These are phyloP conservation scores for Pseudogymnoascus verrucosus DNA, from an alignment of 2,329 filamentous ascomycete genomes.

Conservation along the genomic window DNA sequence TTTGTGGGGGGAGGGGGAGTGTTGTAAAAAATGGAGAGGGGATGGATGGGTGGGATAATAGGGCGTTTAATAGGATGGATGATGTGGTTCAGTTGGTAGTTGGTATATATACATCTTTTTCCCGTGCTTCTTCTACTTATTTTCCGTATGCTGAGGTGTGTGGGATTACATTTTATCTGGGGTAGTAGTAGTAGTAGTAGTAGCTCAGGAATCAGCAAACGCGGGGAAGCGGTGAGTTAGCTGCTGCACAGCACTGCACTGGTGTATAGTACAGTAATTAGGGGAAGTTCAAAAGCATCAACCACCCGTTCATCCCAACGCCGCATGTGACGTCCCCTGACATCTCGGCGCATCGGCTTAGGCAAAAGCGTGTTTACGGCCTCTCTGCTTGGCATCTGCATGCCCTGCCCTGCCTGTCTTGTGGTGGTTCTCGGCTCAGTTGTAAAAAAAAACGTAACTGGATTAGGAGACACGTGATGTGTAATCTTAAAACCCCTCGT, in stretches of 20 bases:
- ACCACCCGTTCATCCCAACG: no score
- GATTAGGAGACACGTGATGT: neutral
- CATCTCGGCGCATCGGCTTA: neutral
- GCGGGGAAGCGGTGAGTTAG: no score
- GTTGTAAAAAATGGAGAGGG: neutral
- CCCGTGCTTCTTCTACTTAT: neutral
- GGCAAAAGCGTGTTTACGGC: neutral
- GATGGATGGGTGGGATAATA: neutral
- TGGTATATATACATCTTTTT: neutral
- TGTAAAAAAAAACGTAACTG: no score
- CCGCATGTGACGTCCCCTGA: neutral
- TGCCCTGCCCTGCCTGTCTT: no score
- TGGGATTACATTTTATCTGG: no score
- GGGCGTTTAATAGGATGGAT: neutral
- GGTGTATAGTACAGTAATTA: no score
- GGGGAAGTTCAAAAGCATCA: no score
- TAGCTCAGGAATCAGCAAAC: no score
- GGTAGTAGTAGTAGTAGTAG: no score
- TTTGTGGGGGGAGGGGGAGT: no score
- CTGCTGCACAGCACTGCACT: no score
- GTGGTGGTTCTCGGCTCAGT: neutral
- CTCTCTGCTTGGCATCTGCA: neutral
- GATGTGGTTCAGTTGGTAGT: neutral
- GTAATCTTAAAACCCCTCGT: neutral
- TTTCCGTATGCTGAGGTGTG: neutral